A percentile compares a stretch with the other conserved stretches of the same genome.
phyloP scores from a whole-genome alignment of 345 rosid species.

The Salix purpurea region DNA sequence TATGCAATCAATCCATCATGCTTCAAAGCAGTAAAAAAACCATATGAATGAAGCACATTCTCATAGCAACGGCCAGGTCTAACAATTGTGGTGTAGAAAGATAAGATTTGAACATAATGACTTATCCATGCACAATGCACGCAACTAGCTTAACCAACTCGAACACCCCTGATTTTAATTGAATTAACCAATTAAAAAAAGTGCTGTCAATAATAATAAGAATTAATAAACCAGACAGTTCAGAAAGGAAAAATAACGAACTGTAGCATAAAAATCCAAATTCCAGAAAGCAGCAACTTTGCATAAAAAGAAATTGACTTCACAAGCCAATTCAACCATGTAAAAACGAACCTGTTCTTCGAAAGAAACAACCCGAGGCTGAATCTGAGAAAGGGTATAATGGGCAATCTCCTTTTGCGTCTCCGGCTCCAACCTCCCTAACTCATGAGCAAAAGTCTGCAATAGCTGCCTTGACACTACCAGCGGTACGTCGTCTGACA shows the following conservation, averaged over 20 bases:
- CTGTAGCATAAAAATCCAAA: not conserved
- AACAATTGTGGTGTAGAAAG: too few relatives aligned
- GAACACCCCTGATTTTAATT: too few relatives aligned
- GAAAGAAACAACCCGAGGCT: slow-evolving; percentile 93
- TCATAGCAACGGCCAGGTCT: not conserved
- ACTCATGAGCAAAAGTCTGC: slow-evolving; percentile 80
- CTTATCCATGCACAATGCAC: too few relatives aligned
- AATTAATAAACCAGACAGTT: not conserved
- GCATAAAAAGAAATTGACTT: not conserved
- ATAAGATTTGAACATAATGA: too few relatives aligned
- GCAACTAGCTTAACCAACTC: too few relatives aligned
- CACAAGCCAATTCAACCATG: not conserved
- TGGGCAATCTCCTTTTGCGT: slow-evolving; percentile 87
- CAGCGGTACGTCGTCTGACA: slow-evolving; percentile 84
- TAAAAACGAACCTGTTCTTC: slow-evolving; percentile 77
- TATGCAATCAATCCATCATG: not conserved
- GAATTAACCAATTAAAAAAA: too few relatives aligned
- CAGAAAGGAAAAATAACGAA: too few relatives aligned
- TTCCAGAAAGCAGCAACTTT: not conserved
- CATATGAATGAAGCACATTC: not conserved
- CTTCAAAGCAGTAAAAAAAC: not conserved
- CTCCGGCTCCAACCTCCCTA: slow-evolving; percentile 73
- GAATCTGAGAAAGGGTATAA: slow-evolving; percentile 88
- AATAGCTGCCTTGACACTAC: slow-evolving; percentile 94
- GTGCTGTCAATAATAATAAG: not conserved